phyloP scores from a whole-genome alignment of 495 filamentous ascomycete species.

The Xylaria flabelliformis region DNA sequence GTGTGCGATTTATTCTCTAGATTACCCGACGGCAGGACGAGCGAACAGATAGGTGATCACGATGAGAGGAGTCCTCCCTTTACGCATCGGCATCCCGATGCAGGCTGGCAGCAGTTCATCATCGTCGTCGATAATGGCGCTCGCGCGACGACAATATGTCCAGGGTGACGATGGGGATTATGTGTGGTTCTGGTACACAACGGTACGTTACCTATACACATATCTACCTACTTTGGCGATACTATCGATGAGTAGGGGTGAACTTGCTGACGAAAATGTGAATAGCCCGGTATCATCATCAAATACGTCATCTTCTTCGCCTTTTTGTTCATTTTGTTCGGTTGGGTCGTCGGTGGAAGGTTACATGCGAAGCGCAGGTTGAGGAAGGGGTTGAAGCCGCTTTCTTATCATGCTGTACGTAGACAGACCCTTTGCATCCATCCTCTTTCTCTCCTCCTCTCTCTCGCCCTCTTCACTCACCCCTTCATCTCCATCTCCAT shows the following conservation, averaged over 20 bases:
- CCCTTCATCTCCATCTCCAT: background rate
- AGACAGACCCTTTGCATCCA: too few relatives aligned
- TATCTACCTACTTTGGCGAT: background rate
- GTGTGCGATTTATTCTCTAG: background rate
- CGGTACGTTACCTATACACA: constrained; percentile 36
- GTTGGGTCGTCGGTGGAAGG: constrained; percentile 64
- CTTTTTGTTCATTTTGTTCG: constrained; percentile 55
- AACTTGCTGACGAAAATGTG: background rate
- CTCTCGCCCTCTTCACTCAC: background rate
- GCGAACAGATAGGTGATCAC: background rate
- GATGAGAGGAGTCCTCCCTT: background rate
- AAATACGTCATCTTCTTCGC: constrained; percentile 74
- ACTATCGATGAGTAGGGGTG: too few relatives aligned
- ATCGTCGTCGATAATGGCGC: constrained; percentile 18
- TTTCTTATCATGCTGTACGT: constrained; percentile 71
- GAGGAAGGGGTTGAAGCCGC: constrained; percentile 62
- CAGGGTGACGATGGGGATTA: constrained; percentile 45
- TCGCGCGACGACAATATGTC: constrained; percentile 35
- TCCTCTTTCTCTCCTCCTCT: background rate
- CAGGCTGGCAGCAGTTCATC: background rate
- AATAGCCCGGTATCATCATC: constrained; percentile 64
- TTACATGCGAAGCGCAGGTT: constrained; percentile 72
- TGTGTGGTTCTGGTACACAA: constrained; percentile 56
- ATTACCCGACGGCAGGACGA: background rate
- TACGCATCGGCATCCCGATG: constrained; percentile 21